A percentile compares a stretch with the other conserved stretches of the same genome.
Conservation (phyloP, 352 stramenopile genomes). For the Phytophthora chlamydospora region DNA sequence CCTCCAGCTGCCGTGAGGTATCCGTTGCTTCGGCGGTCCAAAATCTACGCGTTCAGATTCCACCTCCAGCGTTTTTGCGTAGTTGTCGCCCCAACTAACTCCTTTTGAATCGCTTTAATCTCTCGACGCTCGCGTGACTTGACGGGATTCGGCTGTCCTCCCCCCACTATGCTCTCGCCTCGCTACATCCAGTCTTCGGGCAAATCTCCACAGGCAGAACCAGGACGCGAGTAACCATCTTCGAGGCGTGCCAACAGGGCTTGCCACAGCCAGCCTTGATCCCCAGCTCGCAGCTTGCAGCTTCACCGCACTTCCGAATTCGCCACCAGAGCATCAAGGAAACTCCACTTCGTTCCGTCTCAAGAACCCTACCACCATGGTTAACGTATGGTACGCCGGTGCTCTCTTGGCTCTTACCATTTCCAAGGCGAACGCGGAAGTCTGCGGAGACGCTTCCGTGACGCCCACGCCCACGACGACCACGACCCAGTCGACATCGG, state of each 20-base stretch:
- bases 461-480: constrained; percentile 31
- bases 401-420: constrained; percentile 34
- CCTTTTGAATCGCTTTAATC: constrained; percentile 20
- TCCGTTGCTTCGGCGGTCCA: no score
- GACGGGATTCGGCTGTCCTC: constrained; percentile 16
- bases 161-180: constrained; percentile 17
- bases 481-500: constrained; percentile 15
- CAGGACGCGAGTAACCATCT: constrained; percentile 21
- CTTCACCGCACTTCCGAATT: constrained; percentile 32
- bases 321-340: constrained; percentile 3
- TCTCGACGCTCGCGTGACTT: not conserved
- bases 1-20: constrained; percentile 1
- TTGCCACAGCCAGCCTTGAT: no score
- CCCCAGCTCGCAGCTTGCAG: not conserved
- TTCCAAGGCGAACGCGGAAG: constrained; percentile 30
- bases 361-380: constrained; percentile 37
- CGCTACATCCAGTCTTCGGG: constrained; percentile 22
- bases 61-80: not conserved
- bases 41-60: not conserved
- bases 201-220: constrained; percentile 17
- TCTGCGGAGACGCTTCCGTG: constrained; percentile 38
- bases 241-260: not conserved
- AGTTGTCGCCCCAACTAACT: not conserved
- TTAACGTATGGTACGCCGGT: constrained; percentile 46
- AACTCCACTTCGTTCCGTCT: constrained; percentile 10